Base-by-base conservation (phyloP, 768 basidiomycete genomes). In the Mycena polygramma region DNA sequence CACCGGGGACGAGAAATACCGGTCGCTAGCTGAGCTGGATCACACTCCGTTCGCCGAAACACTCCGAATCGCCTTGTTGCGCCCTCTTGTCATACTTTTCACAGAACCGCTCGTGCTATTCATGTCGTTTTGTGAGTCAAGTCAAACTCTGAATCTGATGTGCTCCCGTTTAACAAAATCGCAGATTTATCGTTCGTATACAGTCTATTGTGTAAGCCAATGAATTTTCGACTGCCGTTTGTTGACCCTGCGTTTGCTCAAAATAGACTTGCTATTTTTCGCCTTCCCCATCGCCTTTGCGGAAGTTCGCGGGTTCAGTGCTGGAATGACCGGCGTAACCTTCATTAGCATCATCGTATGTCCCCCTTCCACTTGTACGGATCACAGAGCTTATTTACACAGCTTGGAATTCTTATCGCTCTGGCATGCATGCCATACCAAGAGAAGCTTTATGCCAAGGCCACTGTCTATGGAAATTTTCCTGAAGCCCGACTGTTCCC, bases 61-160 rank as follows among this genome's bases (percentile, higher is more conserved):
- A 24, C 66, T 86, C 46, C 80, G 78, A 66, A 77, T 80, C 36
- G 83, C 84, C 0, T 73, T 86, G 9, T 52, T 77, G 4, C 76
- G 84, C 11, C 86, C 86, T 0, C 77, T 85, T 37, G 63, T 79
- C 15, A 82, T 88, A 79, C 77, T 87, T 2, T 80, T 82, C 67
- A 80, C 79, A 10, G 87, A 87, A 65, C 82, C 85, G 0, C 84
- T 87, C 60, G 77, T 86, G 7, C 74, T 85, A 24, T 80, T 84
- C 52, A 82, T 86, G 67, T 81, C 82, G 2, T 77, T 84, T 67
- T 87, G 80, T 80, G 78, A 17, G 79, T 77, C 1, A 78, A 17
- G 79, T 77, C 1, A 15, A 41, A 41, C 15, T 41, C 41, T 41
- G 5, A 41, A 41, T 41, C 15, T 2, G 2, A 7, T 10, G 10